These are phyloP conservation scores for Clitocybe nebularis DNA, from an alignment of 1,284 basidiomycete species.

Conservation along the genomic window DNA sequence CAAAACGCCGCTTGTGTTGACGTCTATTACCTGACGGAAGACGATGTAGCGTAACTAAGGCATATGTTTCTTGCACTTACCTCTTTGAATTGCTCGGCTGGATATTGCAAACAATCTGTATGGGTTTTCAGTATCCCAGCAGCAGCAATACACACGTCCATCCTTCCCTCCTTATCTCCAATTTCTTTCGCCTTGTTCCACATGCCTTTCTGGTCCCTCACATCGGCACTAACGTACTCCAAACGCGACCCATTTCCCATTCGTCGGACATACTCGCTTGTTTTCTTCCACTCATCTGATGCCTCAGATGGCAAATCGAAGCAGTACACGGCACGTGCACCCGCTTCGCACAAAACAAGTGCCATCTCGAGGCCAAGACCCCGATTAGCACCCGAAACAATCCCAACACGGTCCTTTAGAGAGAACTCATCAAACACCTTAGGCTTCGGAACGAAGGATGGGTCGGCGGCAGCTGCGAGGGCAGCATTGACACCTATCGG, in stretches of 20 bases:
- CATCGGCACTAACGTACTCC: slow-evolving; percentile 65
- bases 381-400: slow-evolving; percentile 77
- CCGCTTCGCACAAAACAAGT: slow-evolving; percentile 71
- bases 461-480: slow-evolving; percentile 35
- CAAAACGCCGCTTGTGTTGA: slow-evolving; percentile 77
- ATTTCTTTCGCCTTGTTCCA: slow-evolving; percentile 57
- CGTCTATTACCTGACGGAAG: slow-evolving; percentile 53
- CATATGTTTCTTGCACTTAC: slow-evolving; percentile 28
- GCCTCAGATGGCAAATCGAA: slow-evolving; percentile 68
- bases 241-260: slow-evolving; percentile 47
- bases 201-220: slow-evolving; percentile 55
- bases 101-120: slow-evolving; percentile 68
- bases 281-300: slow-evolving; percentile 62
- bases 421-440: slow-evolving; percentile 73
- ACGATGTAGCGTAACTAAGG: slow-evolving; percentile 3
- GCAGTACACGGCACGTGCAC: slow-evolving; percentile 73
- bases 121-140: slow-evolving; percentile 70
- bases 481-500: slow-evolving; percentile 63
- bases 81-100: slow-evolving; percentile 66
- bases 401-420: slow-evolving; percentile 67
- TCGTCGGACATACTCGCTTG: slow-evolving; percentile 47
- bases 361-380: slow-evolving; percentile 85
- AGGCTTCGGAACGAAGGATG: slow-evolving; percentile 30
- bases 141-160: slow-evolving; percentile 75
- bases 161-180: slow-evolving; percentile 57